Evolutionary conservation across 2,329 filamentous ascomycete genomes (phyloP).

Genomic region (Emergomyces pasteurianus): DNA sequence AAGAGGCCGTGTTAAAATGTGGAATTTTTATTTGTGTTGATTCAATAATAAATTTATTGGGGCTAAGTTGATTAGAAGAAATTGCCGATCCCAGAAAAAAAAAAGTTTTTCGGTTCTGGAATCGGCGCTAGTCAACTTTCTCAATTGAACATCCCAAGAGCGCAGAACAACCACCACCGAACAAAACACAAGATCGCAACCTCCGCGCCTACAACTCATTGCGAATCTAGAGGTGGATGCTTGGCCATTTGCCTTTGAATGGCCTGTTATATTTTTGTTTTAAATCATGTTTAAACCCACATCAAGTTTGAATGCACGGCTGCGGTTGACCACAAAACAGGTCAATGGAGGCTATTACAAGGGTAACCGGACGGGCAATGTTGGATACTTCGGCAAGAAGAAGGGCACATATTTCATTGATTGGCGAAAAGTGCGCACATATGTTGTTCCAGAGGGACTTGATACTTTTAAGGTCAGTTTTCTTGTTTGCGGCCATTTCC

Average conservation of each 20-base stretch:
- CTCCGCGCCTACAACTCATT: background rate
- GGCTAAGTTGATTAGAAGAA: background rate
- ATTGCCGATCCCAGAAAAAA: background rate
- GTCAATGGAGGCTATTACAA: conserved; percentile 95
- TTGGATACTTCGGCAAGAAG: conserved; percentile 61
- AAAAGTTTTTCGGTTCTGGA: background rate
- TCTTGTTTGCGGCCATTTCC: background rate
- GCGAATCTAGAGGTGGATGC: background rate
- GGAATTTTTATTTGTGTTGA: background rate
- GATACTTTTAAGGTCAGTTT: conserved; percentile 56
- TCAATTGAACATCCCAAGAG: background rate
- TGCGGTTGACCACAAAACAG: conserved; percentile 88
- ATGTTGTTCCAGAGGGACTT: conserved; percentile 61
- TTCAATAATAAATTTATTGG: background rate
- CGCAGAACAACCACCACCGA: background rate
- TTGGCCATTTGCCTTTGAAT: background rate
- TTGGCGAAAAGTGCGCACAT: conserved; percentile 80
- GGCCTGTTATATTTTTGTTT: background rate
- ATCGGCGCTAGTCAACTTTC: conserved; percentile 1
- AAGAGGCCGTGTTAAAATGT: background rate
- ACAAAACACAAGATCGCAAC: too few relatives aligned
- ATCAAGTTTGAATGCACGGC: conserved; percentile 48
- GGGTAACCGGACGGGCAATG: conserved; percentile 76
- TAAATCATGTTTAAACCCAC: conserved; percentile 33
- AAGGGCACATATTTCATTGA: conserved; percentile 58